Evolutionary conservation across 2,329 filamentous ascomycete genomes (phyloP).

Genomic region (Clonostachys solani): DNA sequence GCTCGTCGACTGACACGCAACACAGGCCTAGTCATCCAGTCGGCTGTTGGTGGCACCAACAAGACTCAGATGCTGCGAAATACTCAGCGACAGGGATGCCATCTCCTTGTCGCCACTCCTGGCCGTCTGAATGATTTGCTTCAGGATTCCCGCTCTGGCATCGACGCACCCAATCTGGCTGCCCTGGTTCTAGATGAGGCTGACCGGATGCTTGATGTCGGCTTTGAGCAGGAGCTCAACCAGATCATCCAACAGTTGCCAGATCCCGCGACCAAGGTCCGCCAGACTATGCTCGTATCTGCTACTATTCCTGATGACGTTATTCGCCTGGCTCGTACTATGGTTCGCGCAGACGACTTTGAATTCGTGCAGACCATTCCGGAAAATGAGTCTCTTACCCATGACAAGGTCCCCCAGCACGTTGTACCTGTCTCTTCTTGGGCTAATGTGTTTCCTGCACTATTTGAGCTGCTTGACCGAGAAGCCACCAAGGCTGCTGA

Average conservation of each 20-base stretch:
- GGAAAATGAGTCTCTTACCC: slow-evolving; percentile 78
- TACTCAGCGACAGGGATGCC: slow-evolving; percentile 74
- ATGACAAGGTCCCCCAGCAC: slow-evolving; percentile 79
- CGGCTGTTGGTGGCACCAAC: slow-evolving; percentile 87
- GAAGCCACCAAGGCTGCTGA: slow-evolving; percentile 42
- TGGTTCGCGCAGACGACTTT: slow-evolving; percentile 75
- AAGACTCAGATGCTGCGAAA: slow-evolving; percentile 64
- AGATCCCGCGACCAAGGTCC: slow-evolving; percentile 52
- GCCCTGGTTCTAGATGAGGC: slow-evolving; percentile 96
- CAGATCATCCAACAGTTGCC: slow-evolving; percentile 63
- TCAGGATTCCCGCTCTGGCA: slow-evolving; percentile 55
- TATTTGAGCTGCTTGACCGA: slow-evolving; percentile 71
- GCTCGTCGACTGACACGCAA: slow-evolving; percentile 61
- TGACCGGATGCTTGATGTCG: slow-evolving; percentile 97
- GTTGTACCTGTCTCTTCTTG: slow-evolving; percentile 63
- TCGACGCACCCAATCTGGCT: slow-evolving; percentile 76
- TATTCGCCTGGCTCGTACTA: slow-evolving; percentile 69
- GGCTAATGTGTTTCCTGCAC: slow-evolving; percentile 70
- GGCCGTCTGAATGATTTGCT: slow-evolving; percentile 83
- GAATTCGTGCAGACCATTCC: slow-evolving; percentile 87
- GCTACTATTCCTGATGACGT: slow-evolving; percentile 87
- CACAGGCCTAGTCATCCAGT: slow-evolving; percentile 64
- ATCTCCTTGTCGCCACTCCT: slow-evolving; percentile 86
- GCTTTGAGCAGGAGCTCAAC: slow-evolving; percentile 64
- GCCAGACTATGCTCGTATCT: slow-evolving; percentile 93